phyloP scores from a whole-genome alignment of 345 rosid genomes.

The Bruguiera parviflora region DNA sequence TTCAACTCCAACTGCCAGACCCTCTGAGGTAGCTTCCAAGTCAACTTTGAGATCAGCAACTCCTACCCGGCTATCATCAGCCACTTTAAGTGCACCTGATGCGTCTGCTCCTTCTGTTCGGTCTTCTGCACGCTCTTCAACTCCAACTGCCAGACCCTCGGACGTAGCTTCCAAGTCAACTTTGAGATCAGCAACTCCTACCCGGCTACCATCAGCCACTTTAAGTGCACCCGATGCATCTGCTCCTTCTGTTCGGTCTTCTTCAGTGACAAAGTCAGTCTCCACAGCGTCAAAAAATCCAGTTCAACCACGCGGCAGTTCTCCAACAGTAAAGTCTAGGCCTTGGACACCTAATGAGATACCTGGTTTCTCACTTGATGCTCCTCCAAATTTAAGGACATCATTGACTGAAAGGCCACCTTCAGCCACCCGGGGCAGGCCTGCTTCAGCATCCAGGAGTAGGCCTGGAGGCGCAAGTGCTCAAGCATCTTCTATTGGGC shows the following conservation, averaged over 20 bases:
- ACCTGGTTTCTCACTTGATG: conserved; percentile 35
- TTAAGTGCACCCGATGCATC: conserved; percentile 12
- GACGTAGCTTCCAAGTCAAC: conserved; percentile 36
- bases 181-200: conserved; percentile 28
- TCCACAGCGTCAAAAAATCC: conserved; percentile 19
- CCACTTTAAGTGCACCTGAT: conserved; percentile 15
- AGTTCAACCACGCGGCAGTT: conserved; percentile 22
- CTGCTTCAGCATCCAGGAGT: neutral
- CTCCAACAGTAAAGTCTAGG: conserved; percentile 27
- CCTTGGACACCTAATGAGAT: conserved; percentile 31
- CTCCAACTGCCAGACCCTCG: conserved; percentile 47
- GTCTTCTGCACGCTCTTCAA: conserved; percentile 41
- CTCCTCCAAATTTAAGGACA: conserved; percentile 31
- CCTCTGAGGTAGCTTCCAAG: too few relatives aligned
- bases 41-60: too few relatives aligned
- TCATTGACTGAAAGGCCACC: conserved; percentile 30
- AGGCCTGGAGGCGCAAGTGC: conserved; percentile 6
- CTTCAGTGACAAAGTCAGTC: conserved; percentile 44
- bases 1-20: too few relatives aligned
- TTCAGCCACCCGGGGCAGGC: conserved; percentile 30
- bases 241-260: conserved; percentile 41
- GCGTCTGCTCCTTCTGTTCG: conserved; percentile 43
- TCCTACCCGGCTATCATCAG: conserved; percentile 19
- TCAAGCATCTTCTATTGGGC: conserved; percentile 44
- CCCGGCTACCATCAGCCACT: conserved; percentile 20